phyloP scores from a whole-genome alignment of 1,284 basidiomycete species.

The Marasmius fiardii region DNA sequence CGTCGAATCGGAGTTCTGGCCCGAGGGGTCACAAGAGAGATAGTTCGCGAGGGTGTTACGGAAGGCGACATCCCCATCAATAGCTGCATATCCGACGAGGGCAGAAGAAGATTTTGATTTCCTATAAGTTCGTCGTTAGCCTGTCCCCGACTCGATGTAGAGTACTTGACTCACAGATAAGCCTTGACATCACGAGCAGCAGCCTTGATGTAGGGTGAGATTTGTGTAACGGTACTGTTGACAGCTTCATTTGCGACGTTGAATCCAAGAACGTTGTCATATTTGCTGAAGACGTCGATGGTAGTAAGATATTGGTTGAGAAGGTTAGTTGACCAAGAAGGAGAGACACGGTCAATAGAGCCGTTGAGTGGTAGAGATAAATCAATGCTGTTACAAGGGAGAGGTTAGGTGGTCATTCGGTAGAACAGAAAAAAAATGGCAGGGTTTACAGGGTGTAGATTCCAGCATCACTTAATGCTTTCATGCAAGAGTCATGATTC shows the following conservation, averaged over 20 bases:
- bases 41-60: slow-evolving; percentile 74
- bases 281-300: slow-evolving; percentile 77
- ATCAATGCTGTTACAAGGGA: slow-evolving; percentile 58
- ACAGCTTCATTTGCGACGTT: slow-evolving; percentile 93
- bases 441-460: slow-evolving; percentile 82
- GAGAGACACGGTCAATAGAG: slow-evolving; percentile 74
- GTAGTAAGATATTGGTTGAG: slow-evolving; percentile 77
- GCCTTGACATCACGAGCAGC: slow-evolving; percentile 87
- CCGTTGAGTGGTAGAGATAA: slow-evolving; percentile 83
- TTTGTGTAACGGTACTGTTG: slow-evolving; percentile 55
- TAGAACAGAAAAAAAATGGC: neutral
- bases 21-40: slow-evolving; percentile 71
- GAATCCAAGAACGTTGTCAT: slow-evolving; percentile 80
- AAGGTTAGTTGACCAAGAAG: slow-evolving; percentile 84
- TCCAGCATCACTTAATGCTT: slow-evolving; percentile 67
- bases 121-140: slow-evolving; percentile 30
- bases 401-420: slow-evolving; percentile 12
- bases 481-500: slow-evolving; percentile 89
- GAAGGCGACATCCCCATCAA: slow-evolving; percentile 71
- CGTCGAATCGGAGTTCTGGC: slow-evolving; percentile 50
- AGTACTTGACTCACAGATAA: slow-evolving; percentile 58
- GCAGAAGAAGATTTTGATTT: slow-evolving; percentile 64
- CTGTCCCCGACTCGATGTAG: slow-evolving; percentile 2
- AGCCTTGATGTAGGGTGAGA: slow-evolving; percentile 84
- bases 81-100: slow-evolving; percentile 84